Evolutionary conservation across 768 basidiomycete species (phyloP).

Genomic region (Macrolepiota fuliginosa): DNA sequence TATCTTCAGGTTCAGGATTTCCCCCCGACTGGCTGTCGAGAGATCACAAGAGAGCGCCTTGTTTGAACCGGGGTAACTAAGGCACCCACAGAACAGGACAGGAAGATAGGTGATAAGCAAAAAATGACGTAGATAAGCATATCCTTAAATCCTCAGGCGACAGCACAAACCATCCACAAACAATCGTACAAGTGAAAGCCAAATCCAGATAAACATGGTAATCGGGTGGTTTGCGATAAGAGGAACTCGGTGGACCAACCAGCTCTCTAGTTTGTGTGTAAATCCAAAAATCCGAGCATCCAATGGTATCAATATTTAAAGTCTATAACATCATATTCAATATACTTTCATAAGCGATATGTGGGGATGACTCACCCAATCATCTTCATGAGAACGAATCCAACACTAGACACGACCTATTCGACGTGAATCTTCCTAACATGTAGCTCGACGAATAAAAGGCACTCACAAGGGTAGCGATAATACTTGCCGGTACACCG

Average conservation of each 20-base stretch:
- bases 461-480: constrained; percentile 71
- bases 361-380: constrained; percentile 54
- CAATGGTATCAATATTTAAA: neutral
- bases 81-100: neutral
- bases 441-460: neutral
- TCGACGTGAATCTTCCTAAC: neutral
- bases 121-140: neutral
- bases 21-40: no score
- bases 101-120: neutral
- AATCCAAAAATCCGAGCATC: neutral
- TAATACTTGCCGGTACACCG: constrained; percentile 90
- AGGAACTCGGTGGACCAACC: neutral
- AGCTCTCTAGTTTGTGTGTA: neutral
- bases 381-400: constrained; percentile 71
- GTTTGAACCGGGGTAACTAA: no score
- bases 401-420: constrained; percentile 84
- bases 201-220: neutral
- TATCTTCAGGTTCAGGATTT: no score
- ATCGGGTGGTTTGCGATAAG: neutral
- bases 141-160: neutral
- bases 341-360: neutral
- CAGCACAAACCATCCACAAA: neutral
- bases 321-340: neutral
- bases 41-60: no score
- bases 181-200: no score